Percentiles rank a stretch among this genome's conserved stretches.
Evolutionary conservation across 805 yeast species (phyloP).

Genomic region (Candida odintsovae): DNA sequence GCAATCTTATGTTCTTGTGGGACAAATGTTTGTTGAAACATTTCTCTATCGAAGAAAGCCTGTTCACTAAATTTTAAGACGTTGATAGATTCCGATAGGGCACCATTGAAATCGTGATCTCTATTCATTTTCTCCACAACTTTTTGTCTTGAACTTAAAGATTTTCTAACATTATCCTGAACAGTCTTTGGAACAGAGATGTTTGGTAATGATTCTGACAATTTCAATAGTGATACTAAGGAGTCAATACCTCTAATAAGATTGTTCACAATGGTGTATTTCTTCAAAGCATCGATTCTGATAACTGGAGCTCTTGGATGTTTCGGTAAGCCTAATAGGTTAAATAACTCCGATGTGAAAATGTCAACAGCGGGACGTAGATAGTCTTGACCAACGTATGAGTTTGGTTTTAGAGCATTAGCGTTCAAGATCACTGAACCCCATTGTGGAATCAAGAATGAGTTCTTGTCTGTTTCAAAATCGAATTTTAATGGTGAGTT

Average conservation of each 20-base stretch:
- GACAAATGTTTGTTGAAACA: constrained; percentile 92
- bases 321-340: constrained; percentile 62
- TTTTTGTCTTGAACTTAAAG: constrained; percentile 36
- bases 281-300: constrained; percentile 59
- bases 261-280: constrained; percentile 54
- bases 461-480: constrained; percentile 24
- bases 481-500: constrained; percentile 45
- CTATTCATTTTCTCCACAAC: constrained; percentile 25
- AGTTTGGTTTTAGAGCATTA: constrained; percentile 21
- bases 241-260: constrained; percentile 61
- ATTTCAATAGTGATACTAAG: constrained; percentile 62
- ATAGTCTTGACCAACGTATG: constrained; percentile 34
- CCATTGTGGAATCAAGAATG: constrained; percentile 83
- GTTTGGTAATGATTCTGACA: constrained; percentile 62
- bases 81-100: constrained; percentile 51
- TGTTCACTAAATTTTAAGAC: constrained; percentile 34
- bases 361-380: constrained; percentile 55
- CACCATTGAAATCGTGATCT: constrained; percentile 35
- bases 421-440: constrained; percentile 49
- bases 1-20: constrained; percentile 96
- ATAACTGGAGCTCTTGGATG: constrained; percentile 53
- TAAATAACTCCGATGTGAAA: constrained; percentile 71
- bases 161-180: constrained; percentile 43
- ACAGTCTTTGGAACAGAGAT: constrained; percentile 83
- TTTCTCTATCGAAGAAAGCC: constrained; percentile 90